Conservation (phyloP, 805 yeast species). For the Saccharomycopsis schoenii region DNA sequence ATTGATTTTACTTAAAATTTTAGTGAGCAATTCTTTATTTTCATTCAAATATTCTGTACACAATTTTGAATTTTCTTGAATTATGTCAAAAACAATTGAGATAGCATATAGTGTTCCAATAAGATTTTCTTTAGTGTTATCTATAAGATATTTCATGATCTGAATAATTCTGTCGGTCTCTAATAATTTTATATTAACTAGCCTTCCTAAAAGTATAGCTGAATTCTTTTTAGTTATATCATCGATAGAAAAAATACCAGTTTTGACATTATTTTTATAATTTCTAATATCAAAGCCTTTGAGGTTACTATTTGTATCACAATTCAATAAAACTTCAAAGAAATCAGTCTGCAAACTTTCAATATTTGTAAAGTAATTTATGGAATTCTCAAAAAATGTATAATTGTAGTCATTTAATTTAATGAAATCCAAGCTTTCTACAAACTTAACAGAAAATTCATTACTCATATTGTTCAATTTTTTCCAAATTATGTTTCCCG, state of each 20-base stretch:
- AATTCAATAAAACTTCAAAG: slow-evolving; percentile 9
- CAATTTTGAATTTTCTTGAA: slow-evolving; percentile 1
- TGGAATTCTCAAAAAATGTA: slow-evolving; percentile 32
- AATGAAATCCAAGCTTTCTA: slow-evolving; percentile 50
- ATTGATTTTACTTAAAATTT: neutral
- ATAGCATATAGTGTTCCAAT: neutral
- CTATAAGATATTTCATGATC: slow-evolving; percentile 12
- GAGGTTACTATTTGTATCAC: neutral
- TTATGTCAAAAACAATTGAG: slow-evolving; percentile 14
- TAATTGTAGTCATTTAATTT: slow-evolving; percentile 34
- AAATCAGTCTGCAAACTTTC: slow-evolving; percentile 4
- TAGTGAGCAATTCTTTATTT: neutral
- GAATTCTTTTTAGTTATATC: slow-evolving; percentile 35
- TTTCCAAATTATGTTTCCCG: slow-evolving; percentile 36
- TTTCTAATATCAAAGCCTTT: neutral
- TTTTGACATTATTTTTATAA: slow-evolving; percentile 4
- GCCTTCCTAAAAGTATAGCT: slow-evolving; percentile 25
- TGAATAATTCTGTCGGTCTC: neutral
- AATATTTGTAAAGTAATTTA: slow-evolving; percentile 15
- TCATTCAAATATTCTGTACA: slow-evolving; percentile 14
- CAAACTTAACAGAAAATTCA: slow-evolving; percentile 35
- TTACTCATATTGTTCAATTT: slow-evolving; percentile 23
- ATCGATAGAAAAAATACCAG: slow-evolving; percentile 30
- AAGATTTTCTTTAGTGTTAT: neutral
- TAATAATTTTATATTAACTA: slow-evolving; percentile 1